Conservation (phyloP, 2,329 filamentous ascomycete genomes). For the Cryphonectria japonica region DNA sequence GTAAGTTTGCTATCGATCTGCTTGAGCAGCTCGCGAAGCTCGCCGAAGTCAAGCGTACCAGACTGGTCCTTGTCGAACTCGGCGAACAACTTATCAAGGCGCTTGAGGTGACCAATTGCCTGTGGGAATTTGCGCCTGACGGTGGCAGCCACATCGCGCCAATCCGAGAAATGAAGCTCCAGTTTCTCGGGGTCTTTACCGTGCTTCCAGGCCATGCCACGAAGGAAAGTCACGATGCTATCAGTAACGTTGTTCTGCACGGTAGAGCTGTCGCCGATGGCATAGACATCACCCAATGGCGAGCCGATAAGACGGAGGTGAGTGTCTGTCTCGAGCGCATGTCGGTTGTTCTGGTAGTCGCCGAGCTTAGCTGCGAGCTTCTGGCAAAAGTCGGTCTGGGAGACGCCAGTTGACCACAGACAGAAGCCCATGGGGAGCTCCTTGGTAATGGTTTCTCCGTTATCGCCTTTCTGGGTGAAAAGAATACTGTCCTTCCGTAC, state of each 20-base stretch:
- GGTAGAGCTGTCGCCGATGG: conserved; percentile 92
- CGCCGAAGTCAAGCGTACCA: conserved; percentile 91
- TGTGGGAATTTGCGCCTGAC: conserved; percentile 92
- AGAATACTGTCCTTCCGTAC: conserved; percentile 82
- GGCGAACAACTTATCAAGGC: conserved; percentile 87
- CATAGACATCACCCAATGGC: conserved; percentile 92
- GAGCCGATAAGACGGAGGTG: conserved; percentile 89
- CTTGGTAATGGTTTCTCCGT: conserved; percentile 79
- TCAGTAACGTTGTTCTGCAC: conserved; percentile 97
- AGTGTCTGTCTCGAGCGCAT: conserved; percentile 91
- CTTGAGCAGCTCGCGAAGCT: conserved; percentile 82
- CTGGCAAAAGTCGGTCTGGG: conserved; percentile 81
- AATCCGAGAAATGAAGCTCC: conserved; percentile 84
- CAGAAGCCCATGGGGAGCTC: conserved; percentile 96
- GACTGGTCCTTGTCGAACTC: conserved; percentile 92
- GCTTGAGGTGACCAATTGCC: conserved; percentile 81
- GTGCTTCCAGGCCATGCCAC: conserved; percentile 86
- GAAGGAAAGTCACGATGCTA: conserved; percentile 87
- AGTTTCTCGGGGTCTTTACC: conserved; percentile 89
- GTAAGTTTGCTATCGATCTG: conserved; percentile 97
- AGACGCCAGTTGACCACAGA: conserved; percentile 94
- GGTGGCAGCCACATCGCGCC: conserved; percentile 80
- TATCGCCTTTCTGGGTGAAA: conserved; percentile 79
- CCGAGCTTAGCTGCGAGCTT: conserved; percentile 77
- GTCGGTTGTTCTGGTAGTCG: conserved; percentile 79